Conservation (phyloP, 371 early-diverging fungal species). For the Saksenaea oblongispora region DNA sequence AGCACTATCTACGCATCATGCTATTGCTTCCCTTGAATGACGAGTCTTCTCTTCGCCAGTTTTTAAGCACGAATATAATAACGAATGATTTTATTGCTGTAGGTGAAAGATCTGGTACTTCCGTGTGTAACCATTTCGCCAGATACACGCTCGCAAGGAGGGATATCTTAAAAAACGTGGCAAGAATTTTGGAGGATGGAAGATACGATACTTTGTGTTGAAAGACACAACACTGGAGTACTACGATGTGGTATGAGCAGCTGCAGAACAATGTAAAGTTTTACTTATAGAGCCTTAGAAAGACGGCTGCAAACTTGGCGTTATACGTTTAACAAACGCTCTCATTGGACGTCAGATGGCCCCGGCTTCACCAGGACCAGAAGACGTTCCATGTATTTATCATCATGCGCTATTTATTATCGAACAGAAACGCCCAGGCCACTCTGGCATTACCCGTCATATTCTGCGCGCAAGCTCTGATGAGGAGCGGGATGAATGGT, state of each 20-base stretch:
- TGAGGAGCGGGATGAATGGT: constrained; percentile 85
- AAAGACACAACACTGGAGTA: constrained; percentile 65
- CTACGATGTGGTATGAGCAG: constrained; percentile 52
- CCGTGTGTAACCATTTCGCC: not conserved
- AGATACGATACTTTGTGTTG: constrained; percentile 78
- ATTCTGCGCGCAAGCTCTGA: constrained; percentile 87
- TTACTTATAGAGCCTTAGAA: not conserved
- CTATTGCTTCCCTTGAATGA: constrained; percentile 53
- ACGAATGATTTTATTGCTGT: constrained; percentile 1
- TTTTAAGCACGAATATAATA: constrained; percentile 63
- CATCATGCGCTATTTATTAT: constrained; percentile 71
- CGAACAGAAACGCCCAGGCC: constrained; percentile 62
- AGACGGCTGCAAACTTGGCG: constrained; percentile 36
- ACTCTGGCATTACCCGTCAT: constrained; percentile 61
- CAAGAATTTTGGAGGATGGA: constrained; percentile 88
- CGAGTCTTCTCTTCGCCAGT: constrained; percentile 63
- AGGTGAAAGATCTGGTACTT: constrained; percentile 5
- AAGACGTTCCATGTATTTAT: constrained; percentile 25
- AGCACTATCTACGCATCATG: constrained; percentile 69
- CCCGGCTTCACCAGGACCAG: constrained; percentile 13
- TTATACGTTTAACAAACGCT: constrained; percentile 52
- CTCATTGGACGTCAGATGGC: constrained; percentile 44
- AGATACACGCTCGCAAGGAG: constrained; percentile 52
- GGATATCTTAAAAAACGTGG: constrained; percentile 86
- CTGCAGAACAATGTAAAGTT: not conserved